Conservation (phyloP, 352 stramenopile species). For the Pythium periplocum region DNA sequence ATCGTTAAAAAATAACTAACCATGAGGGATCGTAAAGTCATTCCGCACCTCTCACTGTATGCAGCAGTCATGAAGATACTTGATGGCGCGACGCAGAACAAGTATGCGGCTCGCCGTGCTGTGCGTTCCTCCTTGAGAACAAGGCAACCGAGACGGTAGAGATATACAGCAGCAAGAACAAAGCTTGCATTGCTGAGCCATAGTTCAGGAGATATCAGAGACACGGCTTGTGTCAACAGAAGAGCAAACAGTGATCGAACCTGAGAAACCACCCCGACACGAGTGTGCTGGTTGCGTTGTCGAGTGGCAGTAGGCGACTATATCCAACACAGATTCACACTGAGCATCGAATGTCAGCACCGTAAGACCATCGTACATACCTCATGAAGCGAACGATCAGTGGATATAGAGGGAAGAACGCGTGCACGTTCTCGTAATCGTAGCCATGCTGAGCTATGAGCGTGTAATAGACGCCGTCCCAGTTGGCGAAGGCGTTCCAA, state of each 20-base stretch:
- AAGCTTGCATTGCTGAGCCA: constrained; percentile 61
- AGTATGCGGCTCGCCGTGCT: constrained; percentile 53
- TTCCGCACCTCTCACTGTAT: constrained; percentile 68
- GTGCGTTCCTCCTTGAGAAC: constrained; percentile 50
- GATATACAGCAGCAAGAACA: constrained; percentile 56
- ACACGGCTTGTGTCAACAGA: not conserved
- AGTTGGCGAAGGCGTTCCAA: constrained; percentile 58
- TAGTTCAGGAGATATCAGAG: too few relatives aligned
- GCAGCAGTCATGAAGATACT: constrained; percentile 80
- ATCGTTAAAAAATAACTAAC: not conserved
- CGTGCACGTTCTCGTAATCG: constrained; percentile 80
- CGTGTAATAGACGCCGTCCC: constrained; percentile 83
- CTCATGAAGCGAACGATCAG: constrained; percentile 29
- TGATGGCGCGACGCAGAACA: constrained; percentile 73
- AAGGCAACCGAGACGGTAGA: constrained; percentile 60
- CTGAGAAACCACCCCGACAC: constrained; percentile 52
- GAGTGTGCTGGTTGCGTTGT: constrained; percentile 20
- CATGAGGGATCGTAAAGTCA: not conserved
- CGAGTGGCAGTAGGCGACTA: constrained; percentile 17
- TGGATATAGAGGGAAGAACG: constrained; percentile 81
- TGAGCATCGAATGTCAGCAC: too few relatives aligned
- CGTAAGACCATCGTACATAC: too few relatives aligned
- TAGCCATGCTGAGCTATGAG: constrained; percentile 74
- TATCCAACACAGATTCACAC: not conserved
- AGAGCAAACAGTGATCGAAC: constrained; percentile 6